Percentiles rank a stretch among this genome's conserved stretches.
phyloP scores from a whole-genome alignment of 805 yeast species.

The Sugiyamaella floridensis region DNA sequence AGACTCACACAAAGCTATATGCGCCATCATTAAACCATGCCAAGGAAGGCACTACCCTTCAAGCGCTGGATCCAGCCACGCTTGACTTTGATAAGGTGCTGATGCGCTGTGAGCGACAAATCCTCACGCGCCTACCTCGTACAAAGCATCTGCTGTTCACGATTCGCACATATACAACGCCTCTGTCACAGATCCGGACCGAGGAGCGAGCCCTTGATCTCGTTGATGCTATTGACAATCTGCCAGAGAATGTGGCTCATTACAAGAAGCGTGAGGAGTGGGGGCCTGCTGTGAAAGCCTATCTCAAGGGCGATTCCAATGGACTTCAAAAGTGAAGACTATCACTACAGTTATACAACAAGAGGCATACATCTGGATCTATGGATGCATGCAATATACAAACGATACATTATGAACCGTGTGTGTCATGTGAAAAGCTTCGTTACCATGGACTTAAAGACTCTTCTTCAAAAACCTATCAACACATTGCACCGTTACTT shows the following conservation, averaged over 20 bases:
- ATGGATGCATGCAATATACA: too few relatives aligned
- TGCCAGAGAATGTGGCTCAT: slow-evolving; percentile 50
- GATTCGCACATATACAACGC: slow-evolving; percentile 52
- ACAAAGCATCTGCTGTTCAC: slow-evolving; percentile 43
- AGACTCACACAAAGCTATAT: slow-evolving; percentile 47
- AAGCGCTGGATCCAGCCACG: slow-evolving; percentile 29
- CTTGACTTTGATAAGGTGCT: slow-evolving; percentile 37
- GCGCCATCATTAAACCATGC: slow-evolving; percentile 42
- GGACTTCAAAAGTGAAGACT: background rate
- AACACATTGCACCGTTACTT: too few relatives aligned
- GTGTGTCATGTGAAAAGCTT: too few relatives aligned
- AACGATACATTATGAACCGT: too few relatives aligned
- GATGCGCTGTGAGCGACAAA: slow-evolving; percentile 56
- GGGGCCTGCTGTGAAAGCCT: slow-evolving; percentile 57
- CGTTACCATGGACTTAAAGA: too few relatives aligned
- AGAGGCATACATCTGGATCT: too few relatives aligned
- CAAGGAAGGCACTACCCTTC: slow-evolving; percentile 22
- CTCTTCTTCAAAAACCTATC: too few relatives aligned
- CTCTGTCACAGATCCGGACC: slow-evolving; percentile 40
- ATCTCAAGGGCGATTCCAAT: slow-evolving; percentile 31
- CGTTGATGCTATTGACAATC: slow-evolving; percentile 55
- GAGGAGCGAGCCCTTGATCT: slow-evolving; percentile 47
- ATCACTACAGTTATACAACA: background rate
- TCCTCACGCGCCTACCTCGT: slow-evolving; percentile 45
- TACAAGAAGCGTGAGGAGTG: slow-evolving; percentile 62